Conservation (phyloP, 2,329 filamentous ascomycete species). For the Hypoxylon sp. region DNA sequence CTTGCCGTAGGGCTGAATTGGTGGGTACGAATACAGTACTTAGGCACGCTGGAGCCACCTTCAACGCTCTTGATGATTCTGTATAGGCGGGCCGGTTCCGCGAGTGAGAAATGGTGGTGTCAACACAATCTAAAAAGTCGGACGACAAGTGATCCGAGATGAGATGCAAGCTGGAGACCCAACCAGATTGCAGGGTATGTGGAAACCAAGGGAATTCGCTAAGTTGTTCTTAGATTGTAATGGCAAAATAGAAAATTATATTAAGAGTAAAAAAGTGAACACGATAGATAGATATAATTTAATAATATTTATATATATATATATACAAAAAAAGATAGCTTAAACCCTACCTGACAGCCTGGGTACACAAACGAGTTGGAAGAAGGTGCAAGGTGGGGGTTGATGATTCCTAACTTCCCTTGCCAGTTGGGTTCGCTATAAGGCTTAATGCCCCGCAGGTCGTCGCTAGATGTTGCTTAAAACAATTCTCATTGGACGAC, state of each 20-base stretch:
- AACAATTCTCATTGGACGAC: constrained; percentile 13
- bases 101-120: constrained; percentile 14
- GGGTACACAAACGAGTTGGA: background rate
- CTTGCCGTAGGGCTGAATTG: constrained; percentile 52
- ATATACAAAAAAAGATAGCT: background rate
- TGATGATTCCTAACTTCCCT: background rate
- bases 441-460: constrained; percentile 6
- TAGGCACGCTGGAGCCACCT: constrained; percentile 14
- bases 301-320: too few relatives aligned
- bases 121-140: constrained; percentile 9
- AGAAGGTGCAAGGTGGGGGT: background rate
- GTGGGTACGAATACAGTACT: constrained; percentile 45
- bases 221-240: background rate
- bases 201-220: background rate
- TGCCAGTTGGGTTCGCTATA: constrained; percentile 7
- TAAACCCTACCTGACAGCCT: background rate
- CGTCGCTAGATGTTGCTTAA: constrained; percentile 4
- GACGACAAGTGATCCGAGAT: constrained; percentile 1
- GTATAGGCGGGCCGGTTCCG: constrained; percentile 30
- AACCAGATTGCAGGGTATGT: background rate
- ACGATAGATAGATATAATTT: background rate
- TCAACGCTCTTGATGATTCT: constrained; percentile 8
- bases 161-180: background rate
- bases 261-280: background rate
- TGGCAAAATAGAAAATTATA: background rate